Evolutionary conservation across 2,329 filamentous ascomycete species (phyloP).

Genomic region (Colletotrichum sojae): DNA sequence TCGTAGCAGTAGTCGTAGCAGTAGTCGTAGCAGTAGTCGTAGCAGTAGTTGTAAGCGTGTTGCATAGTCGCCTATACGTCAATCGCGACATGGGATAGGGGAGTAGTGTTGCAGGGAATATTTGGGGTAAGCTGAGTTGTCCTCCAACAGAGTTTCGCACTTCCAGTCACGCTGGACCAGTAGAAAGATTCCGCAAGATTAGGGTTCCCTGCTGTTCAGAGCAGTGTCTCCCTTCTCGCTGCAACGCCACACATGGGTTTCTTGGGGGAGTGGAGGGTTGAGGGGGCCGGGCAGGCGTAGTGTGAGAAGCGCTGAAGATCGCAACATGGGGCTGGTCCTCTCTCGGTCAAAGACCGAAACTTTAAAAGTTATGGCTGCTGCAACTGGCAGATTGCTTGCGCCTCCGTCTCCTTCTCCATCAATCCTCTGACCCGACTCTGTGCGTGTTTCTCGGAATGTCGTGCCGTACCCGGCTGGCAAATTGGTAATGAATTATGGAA

Average conservation of each 20-base stretch:
- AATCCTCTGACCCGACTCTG: too few species aligned
- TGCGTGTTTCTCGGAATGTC: too few species aligned
- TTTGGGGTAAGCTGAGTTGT: slow-evolving; percentile 10
- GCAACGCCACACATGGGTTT: slow-evolving; percentile 30
- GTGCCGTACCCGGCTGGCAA: too few species aligned
- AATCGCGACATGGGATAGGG: too few species aligned
- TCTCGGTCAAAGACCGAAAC: slow-evolving; percentile 37
- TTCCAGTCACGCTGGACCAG: slow-evolving; percentile 10
- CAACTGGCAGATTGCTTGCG: slow-evolving; percentile 19
- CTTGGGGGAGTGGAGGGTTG: slow-evolving; percentile 20
- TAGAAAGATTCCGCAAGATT: slow-evolving; percentile 10
- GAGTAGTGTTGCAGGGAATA: neutral
- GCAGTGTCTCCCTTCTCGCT: slow-evolving; percentile 4
- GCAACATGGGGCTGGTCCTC: slow-evolving; percentile 8
- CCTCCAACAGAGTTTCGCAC: slow-evolving; percentile 15
- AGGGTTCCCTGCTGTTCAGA: slow-evolving; percentile 26
- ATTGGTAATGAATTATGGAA: slow-evolving; percentile 11
- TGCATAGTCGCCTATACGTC: neutral
- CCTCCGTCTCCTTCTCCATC: slow-evolving; percentile 1
- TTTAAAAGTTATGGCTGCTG: slow-evolving; percentile 17
- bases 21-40: neutral
- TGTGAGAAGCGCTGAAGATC: slow-evolving; percentile 21
- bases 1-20: too few species aligned
- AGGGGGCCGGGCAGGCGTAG: neutral
- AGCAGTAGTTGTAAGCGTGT: too few species aligned